These are phyloP conservation scores for Botrytis deweyae DNA, from an alignment of 2,329 filamentous ascomycete species.

Conservation along the genomic window DNA sequence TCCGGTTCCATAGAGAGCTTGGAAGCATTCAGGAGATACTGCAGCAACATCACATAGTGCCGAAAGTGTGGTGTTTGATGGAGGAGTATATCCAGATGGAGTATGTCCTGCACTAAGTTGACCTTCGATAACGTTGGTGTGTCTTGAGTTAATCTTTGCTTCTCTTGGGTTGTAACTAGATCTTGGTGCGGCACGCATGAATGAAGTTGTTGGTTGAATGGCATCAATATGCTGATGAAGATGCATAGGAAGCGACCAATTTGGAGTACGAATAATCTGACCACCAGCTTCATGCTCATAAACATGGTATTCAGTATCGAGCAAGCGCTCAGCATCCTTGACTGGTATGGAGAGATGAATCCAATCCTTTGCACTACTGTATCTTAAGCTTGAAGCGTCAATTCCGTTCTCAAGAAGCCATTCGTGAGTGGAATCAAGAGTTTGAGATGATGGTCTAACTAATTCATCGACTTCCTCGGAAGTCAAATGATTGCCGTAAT, in stretches of 20 bases:
- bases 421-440: slow-evolving; percentile 51
- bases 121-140: slow-evolving; percentile 17
- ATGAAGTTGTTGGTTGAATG: slow-evolving; percentile 61
- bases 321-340: slow-evolving; percentile 50
- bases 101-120: not conserved
- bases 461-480: slow-evolving; percentile 53
- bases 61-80: slow-evolving; percentile 34
- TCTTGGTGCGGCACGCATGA: slow-evolving; percentile 44
- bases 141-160: slow-evolving; percentile 1
- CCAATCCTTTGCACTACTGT: slow-evolving; percentile 58
- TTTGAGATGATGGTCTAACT: slow-evolving; percentile 52
- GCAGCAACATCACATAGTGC: slow-evolving; percentile 62
- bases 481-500: slow-evolving; percentile 56
- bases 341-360: slow-evolving; percentile 54
- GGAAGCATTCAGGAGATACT: slow-evolving; percentile 31
- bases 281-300: slow-evolving; percentile 56
- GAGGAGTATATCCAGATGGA: slow-evolving; percentile 35
- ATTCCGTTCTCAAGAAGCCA: slow-evolving; percentile 57
- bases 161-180: slow-evolving; percentile 7
- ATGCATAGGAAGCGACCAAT: slow-evolving; percentile 58
- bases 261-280: slow-evolving; percentile 50
- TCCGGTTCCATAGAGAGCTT: slow-evolving; percentile 28
- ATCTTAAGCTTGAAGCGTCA: slow-evolving; percentile 41
- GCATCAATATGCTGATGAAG: slow-evolving; percentile 58
- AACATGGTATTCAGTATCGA: slow-evolving; percentile 52